Evolutionary conservation across 1,284 basidiomycete genomes (phyloP).

Genomic region (Ganoderma resinaceum): DNA sequence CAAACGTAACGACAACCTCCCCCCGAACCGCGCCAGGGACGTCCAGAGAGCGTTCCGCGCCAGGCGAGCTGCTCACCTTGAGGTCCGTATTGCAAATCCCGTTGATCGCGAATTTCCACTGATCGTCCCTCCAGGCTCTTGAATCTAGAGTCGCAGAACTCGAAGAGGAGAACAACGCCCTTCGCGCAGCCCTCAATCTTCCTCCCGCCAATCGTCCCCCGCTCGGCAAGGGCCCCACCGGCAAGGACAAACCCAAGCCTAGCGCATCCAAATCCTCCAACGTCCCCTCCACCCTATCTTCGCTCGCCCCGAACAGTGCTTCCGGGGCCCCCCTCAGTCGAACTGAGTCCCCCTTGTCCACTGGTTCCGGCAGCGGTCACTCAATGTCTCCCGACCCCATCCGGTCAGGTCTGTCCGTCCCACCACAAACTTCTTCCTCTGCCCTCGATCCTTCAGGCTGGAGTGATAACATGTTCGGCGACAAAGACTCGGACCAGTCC

Average conservation of each 20-base stretch:
- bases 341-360: conserved; percentile 43
- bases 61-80: conserved; percentile 87
- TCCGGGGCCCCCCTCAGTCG: conserved; percentile 34
- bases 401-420: conserved; percentile 44
- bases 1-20: conserved; percentile 91
- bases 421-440: conserved; percentile 48
- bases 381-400: conserved; percentile 44
- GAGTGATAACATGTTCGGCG: conserved; percentile 64
- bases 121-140: conserved; percentile 61
- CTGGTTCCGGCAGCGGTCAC: conserved; percentile 42
- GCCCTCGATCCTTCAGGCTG: conserved; percentile 60
- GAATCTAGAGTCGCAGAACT: conserved; percentile 85
- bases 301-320: conserved; percentile 24
- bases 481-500: conserved; percentile 53
- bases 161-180: conserved; percentile 83
- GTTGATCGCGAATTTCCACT: conserved; percentile 10
- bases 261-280: conserved; percentile 34
- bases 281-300: conserved; percentile 24
- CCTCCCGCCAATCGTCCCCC: conserved; percentile 76
- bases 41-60: conserved; percentile 94
- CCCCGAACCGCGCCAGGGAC: conserved; percentile 90
- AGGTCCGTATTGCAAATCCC: conserved; percentile 55
- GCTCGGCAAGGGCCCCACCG: conserved; percentile 83
- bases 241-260: conserved; percentile 76
- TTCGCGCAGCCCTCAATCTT: conserved; percentile 79